These are phyloP conservation scores for Rosa hybrid DNA, from an alignment of 331 rosid genomes.

Conservation along the genomic window DNA sequence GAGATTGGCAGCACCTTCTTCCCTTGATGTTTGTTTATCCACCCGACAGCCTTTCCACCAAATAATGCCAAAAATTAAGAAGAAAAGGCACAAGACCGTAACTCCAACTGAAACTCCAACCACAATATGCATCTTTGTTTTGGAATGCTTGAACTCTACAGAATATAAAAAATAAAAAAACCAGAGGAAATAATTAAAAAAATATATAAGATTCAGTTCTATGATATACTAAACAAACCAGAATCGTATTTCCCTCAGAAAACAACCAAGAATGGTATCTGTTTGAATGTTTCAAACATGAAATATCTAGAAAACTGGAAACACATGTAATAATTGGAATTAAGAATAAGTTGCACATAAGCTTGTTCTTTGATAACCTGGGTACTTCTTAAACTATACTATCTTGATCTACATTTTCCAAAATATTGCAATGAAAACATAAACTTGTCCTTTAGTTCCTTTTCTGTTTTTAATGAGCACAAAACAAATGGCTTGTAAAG, in stretches of 20 bases:
- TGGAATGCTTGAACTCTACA: conserved; percentile 2
- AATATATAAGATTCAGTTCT: neutral
- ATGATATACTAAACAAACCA: neutral
- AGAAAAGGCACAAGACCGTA: neutral
- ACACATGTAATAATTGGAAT: neutral
- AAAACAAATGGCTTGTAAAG: neutral
- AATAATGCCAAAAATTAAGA: conserved; percentile 14
- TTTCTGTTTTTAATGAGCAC: neutral
- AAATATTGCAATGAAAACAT: neutral
- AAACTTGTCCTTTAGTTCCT: neutral
- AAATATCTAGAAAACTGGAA: neutral
- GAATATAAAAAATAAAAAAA: neutral
- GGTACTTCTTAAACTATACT: neutral
- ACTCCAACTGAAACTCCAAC: conserved; percentile 18
- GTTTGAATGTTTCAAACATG: neutral
- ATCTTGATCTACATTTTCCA: neutral
- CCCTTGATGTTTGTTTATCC: conserved; percentile 8
- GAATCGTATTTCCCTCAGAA: neutral
- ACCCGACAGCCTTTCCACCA: conserved; percentile 7
- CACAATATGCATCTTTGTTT: neutral
- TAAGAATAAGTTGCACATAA: too few species aligned
- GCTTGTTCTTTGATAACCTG: neutral
- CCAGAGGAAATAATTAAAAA: too few species aligned
- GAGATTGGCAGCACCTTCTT: conserved; percentile 4
- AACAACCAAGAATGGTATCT: neutral